These are phyloP conservation scores for Malassezia arunalokei DNA, from an alignment of 1,284 basidiomycete genomes.

Conservation along the genomic window DNA sequence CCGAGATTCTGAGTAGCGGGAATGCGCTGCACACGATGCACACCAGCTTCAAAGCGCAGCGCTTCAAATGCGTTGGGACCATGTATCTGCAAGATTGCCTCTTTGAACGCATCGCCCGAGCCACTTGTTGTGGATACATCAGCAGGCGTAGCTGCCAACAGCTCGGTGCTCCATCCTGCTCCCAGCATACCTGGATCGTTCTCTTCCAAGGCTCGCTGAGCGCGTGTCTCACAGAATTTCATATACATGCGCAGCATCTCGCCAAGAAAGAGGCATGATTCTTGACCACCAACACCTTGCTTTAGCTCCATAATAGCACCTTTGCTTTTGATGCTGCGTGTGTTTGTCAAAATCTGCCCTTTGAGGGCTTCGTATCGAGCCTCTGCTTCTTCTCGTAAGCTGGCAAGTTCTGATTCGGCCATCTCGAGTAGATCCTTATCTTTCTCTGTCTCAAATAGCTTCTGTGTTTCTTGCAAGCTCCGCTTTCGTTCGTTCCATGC, in stretches of 20 bases:
- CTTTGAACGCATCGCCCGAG: conserved; percentile 52
- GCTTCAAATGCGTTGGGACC: conserved; percentile 66
- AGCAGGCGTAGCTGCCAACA: conserved; percentile 27
- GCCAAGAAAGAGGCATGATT: conserved; percentile 68
- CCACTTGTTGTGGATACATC: conserved; percentile 25
- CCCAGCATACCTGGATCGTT: conserved; percentile 44
- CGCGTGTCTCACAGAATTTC: conserved; percentile 48
- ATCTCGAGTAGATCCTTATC: conserved; percentile 66
- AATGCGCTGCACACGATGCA: conserved; percentile 88
- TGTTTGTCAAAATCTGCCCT: conserved; percentile 60
- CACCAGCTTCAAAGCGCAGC: conserved; percentile 79
- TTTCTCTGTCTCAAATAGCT: conserved; percentile 20
- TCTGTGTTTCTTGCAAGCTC: conserved; percentile 46
- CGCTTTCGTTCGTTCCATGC: conserved; percentile 47
- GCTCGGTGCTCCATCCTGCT: conserved; percentile 39
- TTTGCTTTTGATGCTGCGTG: conserved; percentile 52
- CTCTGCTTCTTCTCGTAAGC: conserved; percentile 52
- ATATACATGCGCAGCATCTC: conserved; percentile 75
- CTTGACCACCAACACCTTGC: conserved; percentile 81
- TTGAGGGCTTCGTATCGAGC: conserved; percentile 55
- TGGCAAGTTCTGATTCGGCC: conserved; percentile 59
- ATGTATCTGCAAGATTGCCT: conserved; percentile 70
- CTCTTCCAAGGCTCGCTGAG: conserved; percentile 13
- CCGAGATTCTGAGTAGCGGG: conserved; percentile 78
- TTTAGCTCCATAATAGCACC: conserved; percentile 80